A percentile compares a stretch with the other conserved stretches of the same genome.
Conservation (phyloP, 768 basidiomycete species). For the Hemileccinum rubropunctum region DNA sequence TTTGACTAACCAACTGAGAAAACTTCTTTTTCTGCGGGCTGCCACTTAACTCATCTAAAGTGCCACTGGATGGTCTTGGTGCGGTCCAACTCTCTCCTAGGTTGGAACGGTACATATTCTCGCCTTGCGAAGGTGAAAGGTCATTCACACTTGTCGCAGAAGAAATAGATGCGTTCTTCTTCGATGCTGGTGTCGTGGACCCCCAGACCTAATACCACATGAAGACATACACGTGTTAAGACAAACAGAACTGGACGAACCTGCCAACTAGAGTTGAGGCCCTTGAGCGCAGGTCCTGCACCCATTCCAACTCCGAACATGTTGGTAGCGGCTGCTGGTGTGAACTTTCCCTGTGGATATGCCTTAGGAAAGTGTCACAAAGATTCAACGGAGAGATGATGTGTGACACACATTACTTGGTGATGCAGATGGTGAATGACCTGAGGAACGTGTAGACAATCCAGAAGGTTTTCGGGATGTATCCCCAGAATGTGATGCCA, state of each 20-base stretch:
- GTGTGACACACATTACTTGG: conserved; percentile 52
- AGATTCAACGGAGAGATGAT: not conserved
- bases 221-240: conserved; percentile 7
- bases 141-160: conserved; percentile 55
- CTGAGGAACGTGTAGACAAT: conserved; percentile 62
- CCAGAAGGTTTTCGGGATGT: conserved; percentile 66
- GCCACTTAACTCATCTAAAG: conserved; percentile 57
- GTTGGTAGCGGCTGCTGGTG: conserved; percentile 39
- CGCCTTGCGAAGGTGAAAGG: conserved; percentile 41
- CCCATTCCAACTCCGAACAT: conserved; percentile 56
- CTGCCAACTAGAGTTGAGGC: conserved; percentile 66
- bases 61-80: conserved; percentile 48
- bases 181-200: conserved; percentile 45
- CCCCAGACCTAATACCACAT: conserved; percentile 53
- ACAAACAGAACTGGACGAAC: conserved; percentile 35
- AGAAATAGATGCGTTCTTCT: conserved; percentile 60
- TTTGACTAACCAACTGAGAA: too few relatives aligned
- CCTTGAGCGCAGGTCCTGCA: conserved; percentile 46
- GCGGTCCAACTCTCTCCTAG: conserved; percentile 52
- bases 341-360: conserved; percentile 47
- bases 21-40: conserved; percentile 47
- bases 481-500: conserved; percentile 37
- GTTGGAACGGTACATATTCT: conserved; percentile 45
- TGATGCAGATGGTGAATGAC: conserved; percentile 60
- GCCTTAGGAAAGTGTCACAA: conserved; percentile 24